phyloP scores from a whole-genome alignment of 768 basidiomycete species.

The Inosperma sp. region DNA sequence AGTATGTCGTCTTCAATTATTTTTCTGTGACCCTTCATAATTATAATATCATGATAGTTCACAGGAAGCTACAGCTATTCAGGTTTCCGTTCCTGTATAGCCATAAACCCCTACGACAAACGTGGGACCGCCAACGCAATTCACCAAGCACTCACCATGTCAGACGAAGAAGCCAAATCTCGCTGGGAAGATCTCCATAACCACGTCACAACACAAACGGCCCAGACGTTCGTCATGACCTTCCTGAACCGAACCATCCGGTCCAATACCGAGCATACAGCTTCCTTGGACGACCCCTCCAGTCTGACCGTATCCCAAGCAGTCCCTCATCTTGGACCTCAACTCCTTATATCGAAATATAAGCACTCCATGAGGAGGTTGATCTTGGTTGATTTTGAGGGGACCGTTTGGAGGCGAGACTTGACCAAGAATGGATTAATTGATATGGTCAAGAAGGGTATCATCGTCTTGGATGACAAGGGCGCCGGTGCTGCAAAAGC shows the following conservation, averaged over 20 bases:
- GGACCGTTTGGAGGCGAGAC: conserved; percentile 69
- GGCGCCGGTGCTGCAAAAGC: conserved; percentile 27
- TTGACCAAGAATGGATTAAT: conserved; percentile 42
- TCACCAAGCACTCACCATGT: conserved; percentile 72
- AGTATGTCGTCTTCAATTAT: conserved; percentile 35
- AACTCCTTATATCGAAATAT: conserved; percentile 60
- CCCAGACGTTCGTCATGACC: conserved; percentile 74
- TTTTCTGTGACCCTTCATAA: neutral
- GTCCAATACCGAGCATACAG: conserved; percentile 61
- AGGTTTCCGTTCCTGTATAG: conserved; percentile 82
- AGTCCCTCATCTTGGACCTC: conserved; percentile 28
- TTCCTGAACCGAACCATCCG: conserved; percentile 76
- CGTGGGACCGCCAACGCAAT: conserved; percentile 84
- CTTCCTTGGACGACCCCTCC: conserved; percentile 20
- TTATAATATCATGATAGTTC: conserved; percentile 43
- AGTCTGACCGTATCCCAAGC: conserved; percentile 23
- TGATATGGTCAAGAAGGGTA: conserved; percentile 29
- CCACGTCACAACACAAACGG: conserved; percentile 83
- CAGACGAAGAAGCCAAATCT: conserved; percentile 60
- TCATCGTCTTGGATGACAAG: conserved; percentile 1
- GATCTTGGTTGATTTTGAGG: conserved; percentile 74
- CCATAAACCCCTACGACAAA: conserved; percentile 82
- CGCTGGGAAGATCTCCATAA: conserved; percentile 86
- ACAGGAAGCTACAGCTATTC: conserved; percentile 84
- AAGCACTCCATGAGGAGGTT: conserved; percentile 61